phyloP scores from a whole-genome alignment of 2,329 filamentous ascomycete genomes.

The Neonectria ditissima region DNA sequence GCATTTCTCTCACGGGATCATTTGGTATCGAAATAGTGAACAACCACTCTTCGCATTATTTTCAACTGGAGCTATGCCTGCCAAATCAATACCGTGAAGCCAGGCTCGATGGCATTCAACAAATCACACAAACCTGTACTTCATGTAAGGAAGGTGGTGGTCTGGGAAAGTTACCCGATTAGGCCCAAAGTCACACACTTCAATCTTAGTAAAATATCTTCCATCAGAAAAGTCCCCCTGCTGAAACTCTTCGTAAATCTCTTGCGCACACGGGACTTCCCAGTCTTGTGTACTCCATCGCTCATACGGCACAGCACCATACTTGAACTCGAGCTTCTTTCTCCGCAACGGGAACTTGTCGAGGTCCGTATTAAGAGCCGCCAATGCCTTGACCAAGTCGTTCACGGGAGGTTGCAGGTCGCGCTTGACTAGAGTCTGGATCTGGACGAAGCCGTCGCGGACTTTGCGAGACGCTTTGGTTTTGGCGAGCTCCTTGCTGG shows the following conservation, averaged over 20 bases:
- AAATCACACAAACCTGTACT: not conserved
- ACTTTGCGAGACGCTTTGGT: constrained; percentile 15
- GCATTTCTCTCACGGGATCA: too few species aligned
- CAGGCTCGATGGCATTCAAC: not conserved
- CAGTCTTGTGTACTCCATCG: constrained; percentile 1
- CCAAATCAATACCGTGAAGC: not conserved
- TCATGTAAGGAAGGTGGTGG: not conserved
- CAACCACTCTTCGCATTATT: too few species aligned
- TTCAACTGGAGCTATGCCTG: too few species aligned
- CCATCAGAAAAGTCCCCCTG: not conserved
- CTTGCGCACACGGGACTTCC: not conserved
- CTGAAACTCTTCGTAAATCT: not conserved
- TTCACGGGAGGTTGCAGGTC: constrained; percentile 5
- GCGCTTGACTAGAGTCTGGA: constrained; percentile 7
- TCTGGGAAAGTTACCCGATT: not conserved
- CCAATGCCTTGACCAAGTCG: constrained; percentile 1
- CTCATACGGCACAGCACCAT: constrained; percentile 1
- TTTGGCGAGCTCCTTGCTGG: constrained; percentile 24
- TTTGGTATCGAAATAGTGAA: too few species aligned
- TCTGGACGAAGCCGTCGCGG: constrained; percentile 20
- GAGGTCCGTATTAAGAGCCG: constrained; percentile 11
- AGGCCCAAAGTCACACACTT: not conserved
- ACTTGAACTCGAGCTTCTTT: constrained; percentile 7
- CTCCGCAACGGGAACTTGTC: constrained; percentile 4
- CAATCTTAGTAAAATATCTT: not conserved